Evolutionary conservation across 768 basidiomycete species (phyloP).

Genomic region (Tylopilus balloui): DNA sequence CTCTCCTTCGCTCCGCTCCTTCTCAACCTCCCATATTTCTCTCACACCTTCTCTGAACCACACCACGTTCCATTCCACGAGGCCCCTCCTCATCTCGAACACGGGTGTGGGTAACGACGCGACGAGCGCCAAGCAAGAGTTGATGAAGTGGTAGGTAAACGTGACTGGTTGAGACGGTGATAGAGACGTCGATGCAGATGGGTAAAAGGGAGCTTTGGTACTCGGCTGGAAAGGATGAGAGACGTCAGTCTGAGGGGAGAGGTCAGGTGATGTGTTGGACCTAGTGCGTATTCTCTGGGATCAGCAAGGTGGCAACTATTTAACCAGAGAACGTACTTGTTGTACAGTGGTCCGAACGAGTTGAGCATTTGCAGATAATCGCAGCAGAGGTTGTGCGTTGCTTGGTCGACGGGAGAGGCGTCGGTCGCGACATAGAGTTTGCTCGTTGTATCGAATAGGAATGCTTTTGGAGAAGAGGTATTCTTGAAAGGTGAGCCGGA

Average conservation of each 20-base stretch:
- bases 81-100: constrained; percentile 66
- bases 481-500: constrained; percentile 46
- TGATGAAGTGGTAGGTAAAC: constrained; percentile 81
- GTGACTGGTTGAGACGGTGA: constrained; percentile 60
- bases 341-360: constrained; percentile 82
- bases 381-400: constrained; percentile 84
- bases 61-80: constrained; percentile 84
- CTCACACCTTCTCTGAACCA: constrained; percentile 80
- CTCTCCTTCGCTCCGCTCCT: constrained; percentile 38
- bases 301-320: constrained; percentile 1
- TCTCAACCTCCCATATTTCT: constrained; percentile 77
- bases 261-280: constrained; percentile 16
- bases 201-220: constrained; percentile 55
- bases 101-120: constrained; percentile 70
- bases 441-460: constrained; percentile 83
- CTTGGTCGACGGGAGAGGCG: constrained; percentile 83
- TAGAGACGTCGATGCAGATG: constrained; percentile 61
- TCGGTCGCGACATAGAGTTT: constrained; percentile 93
- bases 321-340: constrained; percentile 32
- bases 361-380: constrained; percentile 88
- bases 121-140: constrained; percentile 63
- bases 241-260: not conserved
- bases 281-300: constrained; percentile 6
- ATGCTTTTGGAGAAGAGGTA: constrained; percentile 90
- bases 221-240: constrained; percentile 10